These are phyloP conservation scores for Globisporangium acanthophoron DNA, from an alignment of 352 stramenopile genomes.

Conservation along the genomic window DNA sequence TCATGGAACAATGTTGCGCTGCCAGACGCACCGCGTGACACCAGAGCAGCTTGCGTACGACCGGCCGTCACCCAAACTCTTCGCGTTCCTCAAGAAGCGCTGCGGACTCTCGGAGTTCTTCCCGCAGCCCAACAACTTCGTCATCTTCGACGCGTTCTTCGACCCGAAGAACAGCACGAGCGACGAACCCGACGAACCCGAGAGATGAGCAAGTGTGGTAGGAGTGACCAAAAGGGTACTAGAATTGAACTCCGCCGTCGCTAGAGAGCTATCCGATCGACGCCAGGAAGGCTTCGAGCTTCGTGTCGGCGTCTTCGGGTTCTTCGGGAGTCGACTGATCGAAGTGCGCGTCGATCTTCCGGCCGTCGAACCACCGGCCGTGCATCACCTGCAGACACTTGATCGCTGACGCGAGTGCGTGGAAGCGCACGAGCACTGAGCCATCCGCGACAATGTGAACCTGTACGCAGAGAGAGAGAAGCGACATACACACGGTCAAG, in stretches of 20 bases:
- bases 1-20: background rate
- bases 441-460: constrained; percentile 60
- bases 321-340: constrained; percentile 51
- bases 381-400: constrained; percentile 76
- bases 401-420: constrained; percentile 41
- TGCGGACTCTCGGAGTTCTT: constrained; percentile 35
- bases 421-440: constrained; percentile 60
- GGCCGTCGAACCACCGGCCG: constrained; percentile 71
- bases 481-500: background rate
- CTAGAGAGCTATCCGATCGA: constrained; percentile 34
- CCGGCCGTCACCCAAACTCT: constrained; percentile 73
- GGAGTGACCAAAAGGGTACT: background rate
- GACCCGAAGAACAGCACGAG: background rate
- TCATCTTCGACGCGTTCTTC: constrained; percentile 79
- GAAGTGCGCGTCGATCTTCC: constrained; percentile 57
- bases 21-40: constrained; percentile 2
- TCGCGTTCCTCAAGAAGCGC: constrained; percentile 75
- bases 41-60: constrained; percentile 58
- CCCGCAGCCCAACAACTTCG: constrained; percentile 82
- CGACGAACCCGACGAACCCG: constrained; percentile 1
- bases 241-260: background rate
- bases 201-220: background rate
- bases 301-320: constrained; percentile 56
- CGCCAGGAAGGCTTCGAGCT: constrained; percentile 77
- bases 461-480: constrained; percentile 12